Evolutionary conservation across 1,284 basidiomycete species (phyloP).

Genomic region (Golubevia sp.): DNA sequence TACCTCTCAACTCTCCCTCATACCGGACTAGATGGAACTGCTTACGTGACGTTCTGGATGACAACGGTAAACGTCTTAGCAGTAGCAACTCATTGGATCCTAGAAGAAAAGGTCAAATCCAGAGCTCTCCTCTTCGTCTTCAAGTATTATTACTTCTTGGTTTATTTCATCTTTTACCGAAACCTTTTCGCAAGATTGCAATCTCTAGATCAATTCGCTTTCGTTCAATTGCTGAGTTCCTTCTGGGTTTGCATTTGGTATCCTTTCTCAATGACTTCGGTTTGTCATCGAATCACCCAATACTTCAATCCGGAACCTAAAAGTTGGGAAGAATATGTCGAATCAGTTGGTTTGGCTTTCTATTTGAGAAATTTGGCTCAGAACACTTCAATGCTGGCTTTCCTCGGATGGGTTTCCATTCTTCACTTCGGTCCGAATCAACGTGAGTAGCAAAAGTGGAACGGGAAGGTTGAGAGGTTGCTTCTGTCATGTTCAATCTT

Average conservation of each 20-base stretch:
- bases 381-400: conserved; percentile 65
- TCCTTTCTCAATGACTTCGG: conserved; percentile 66
- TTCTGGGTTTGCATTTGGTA: conserved; percentile 66
- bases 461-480: too few relatives aligned
- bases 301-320: conserved; percentile 64
- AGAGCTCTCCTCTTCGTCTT: conserved; percentile 67
- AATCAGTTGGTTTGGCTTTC: conserved; percentile 64
- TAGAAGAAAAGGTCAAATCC: conserved; percentile 65
- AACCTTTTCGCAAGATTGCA: conserved; percentile 62
- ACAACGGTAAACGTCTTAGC: conserved; percentile 65
- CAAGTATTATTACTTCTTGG: conserved; percentile 40
- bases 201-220: conserved; percentile 63
- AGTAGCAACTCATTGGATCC: conserved; percentile 65
- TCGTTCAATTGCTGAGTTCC: conserved; percentile 67
- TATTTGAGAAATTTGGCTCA: conserved; percentile 68
- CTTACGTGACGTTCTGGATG: conserved; percentile 68
- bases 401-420: conserved; percentile 63
- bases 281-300: conserved; percentile 63
- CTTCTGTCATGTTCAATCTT: too few relatives aligned
- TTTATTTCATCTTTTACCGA: conserved; percentile 63
- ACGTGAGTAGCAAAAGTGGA: conserved; percentile 8
- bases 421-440: conserved; percentile 67
- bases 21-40: conserved; percentile 66
- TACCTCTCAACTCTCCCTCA: conserved; percentile 68
- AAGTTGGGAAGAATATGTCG: conserved; percentile 66